Conservation (phyloP, 2,329 filamentous ascomycete species). For the Penicillium sp. region DNA sequence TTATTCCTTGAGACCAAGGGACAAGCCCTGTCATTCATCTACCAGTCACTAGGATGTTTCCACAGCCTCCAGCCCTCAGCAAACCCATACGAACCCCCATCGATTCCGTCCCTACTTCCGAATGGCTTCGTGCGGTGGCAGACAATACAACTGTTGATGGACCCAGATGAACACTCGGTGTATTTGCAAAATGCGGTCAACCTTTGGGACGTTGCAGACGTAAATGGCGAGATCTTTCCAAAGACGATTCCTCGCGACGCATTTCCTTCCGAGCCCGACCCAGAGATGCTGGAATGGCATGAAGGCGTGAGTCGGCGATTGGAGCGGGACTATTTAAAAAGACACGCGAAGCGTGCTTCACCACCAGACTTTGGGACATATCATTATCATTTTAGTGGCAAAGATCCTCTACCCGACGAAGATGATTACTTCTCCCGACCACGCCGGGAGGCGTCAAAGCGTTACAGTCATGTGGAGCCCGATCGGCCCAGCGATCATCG, state of each 20-base stretch:
- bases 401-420: constrained; percentile 31
- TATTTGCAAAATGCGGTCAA: constrained; percentile 79
- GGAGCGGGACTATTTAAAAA: constrained; percentile 58
- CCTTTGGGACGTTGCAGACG: constrained; percentile 73
- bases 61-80: constrained; percentile 76
- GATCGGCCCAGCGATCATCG: constrained; percentile 21
- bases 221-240: constrained; percentile 59
- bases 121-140: constrained; percentile 92
- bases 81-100: constrained; percentile 70
- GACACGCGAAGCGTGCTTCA: constrained; percentile 36
- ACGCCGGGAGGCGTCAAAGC: constrained; percentile 17
- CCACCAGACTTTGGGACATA: constrained; percentile 32
- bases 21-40: constrained; percentile 82
- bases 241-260: constrained; percentile 66
- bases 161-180: constrained; percentile 81
- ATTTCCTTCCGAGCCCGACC: constrained; percentile 71
- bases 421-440: constrained; percentile 22
- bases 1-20: constrained; percentile 76
- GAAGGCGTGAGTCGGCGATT: constrained; percentile 71
- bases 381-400: constrained; percentile 34
- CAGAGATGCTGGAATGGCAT: constrained; percentile 84
- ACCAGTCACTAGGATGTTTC: constrained; percentile 85
- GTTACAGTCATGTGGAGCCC: constrained; percentile 20
- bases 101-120: constrained; percentile 76
- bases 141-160: constrained; percentile 83